Base-by-base conservation (phyloP, 2,329 filamentous ascomycete genomes). In the Fusarium albidum region DNA sequence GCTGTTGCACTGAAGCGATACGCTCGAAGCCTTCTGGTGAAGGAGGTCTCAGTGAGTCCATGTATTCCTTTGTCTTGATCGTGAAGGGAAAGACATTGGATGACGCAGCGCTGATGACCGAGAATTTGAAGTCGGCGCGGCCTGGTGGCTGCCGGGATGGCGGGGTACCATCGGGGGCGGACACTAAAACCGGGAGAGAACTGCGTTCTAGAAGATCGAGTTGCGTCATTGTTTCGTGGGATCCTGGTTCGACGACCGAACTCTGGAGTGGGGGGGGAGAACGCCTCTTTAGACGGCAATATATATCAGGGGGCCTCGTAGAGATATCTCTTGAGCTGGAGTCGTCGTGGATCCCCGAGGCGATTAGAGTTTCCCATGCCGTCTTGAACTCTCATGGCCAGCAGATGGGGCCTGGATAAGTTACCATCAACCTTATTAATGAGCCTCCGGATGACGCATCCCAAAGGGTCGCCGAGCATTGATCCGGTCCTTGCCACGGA, bases 31-130 rank as follows among this genome's bases (percentile, higher is more conserved):
- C 74, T 26, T 77, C 71, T 25, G 58, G 60, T 2, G 79, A 78
- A 3, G 81, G 81, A 35, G 77, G 73, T 15, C 78, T 71, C 10
- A 83, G 70, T 9, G 79, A 79, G 50, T 81, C 79, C 70, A 84
- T 73, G 64, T 84, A 84, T 53, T 75, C 69, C 58, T 76, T 74
- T 41, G 67, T 66, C 49, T 69, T 72, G 42, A 57, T 48, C 33
- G 53, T 60, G 34, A 39, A 57, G 8, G 25, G 38, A 21, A 54
- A 57, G 39, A 34, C 14, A 26, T 39, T 21, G 10, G 54, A 66
- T 54, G 63, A 59, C 49, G 61, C 47, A 45, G 51, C 47, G 48
- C 50, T 61, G 37, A 42, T 27, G 41, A 53, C 21, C 25, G 55
- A 64, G 52, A 59, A 59, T 56, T 58, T 51, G 39, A 41, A 54